Evolutionary conservation across 2,329 filamentous ascomycete genomes (phyloP), one percentile per base, ranked within the genome.

Genomic region (Talaromyces sp.): DNA sequence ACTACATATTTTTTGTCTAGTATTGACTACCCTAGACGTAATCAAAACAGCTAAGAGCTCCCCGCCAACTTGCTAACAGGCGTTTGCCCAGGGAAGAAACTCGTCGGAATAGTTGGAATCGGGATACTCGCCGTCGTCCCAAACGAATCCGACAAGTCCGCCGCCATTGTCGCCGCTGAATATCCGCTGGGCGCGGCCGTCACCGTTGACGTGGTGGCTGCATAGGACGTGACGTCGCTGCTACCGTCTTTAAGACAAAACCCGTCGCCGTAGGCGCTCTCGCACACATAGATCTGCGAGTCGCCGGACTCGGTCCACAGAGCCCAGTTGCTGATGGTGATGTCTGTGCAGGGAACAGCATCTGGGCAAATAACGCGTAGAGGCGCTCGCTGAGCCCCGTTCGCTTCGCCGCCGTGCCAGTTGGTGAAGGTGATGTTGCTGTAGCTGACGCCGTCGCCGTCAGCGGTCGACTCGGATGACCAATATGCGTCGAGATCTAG

Each of bases 401-500:
- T 73, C 2, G 74, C 67, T 57, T 70, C 77, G 2, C 79, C 82
- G 38, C 83, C 84, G 60, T 79, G 81, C 84, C 83, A 86, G 70
- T 82, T 81, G 31, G 69, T 76, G 68, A 85, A 77, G 2, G 76
- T 81, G 65, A 87, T 75, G 71, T 84, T 81, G 65, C 65, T 74
- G 50, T 83, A 77, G 61, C 79, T 69, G 8, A 86, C 81, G 31
- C 84, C 84, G 63, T 78, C 65, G 26, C 84, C 84, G 1, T 68
- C 64, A 3, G 74, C 68, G 0, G 70, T 63, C 41, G 61, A 66
- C 75, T 79, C 78, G 59, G 74, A 74, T 31, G 69, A 68, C 83
- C 83, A 85, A 65, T 80, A 77, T 59, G 81, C 75, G 70, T 86
- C 80, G 58, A 85, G 77, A 68, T 85, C 74, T 26, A 85, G 73